Evolutionary conservation across 2,329 filamentous ascomycete species (phyloP).

Genomic region (Mariannaea sp.): DNA sequence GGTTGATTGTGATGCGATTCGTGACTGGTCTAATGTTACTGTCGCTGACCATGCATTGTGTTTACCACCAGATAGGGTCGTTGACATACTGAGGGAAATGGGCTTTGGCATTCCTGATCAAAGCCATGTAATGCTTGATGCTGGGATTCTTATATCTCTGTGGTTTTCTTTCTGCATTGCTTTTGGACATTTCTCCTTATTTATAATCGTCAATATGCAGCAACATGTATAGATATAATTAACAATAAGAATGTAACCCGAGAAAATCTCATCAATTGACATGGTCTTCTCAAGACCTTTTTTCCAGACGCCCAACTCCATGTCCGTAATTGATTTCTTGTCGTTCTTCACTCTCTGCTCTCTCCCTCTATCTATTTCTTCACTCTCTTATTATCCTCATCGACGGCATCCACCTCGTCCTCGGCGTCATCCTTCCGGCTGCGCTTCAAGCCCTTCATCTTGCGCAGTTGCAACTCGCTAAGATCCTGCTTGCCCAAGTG

Average conservation of each 20-base stretch:
- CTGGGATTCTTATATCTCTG: no score
- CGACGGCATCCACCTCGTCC: conserved; percentile 50
- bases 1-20: background rate
- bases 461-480: conserved; percentile 84
- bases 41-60: conserved; percentile 2
- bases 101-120: background rate
- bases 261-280: conserved; percentile 36
- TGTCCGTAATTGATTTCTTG: conserved; percentile 31
- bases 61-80: conserved; percentile 13
- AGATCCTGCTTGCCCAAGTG: conserved; percentile 92
- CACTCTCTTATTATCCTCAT: conserved; percentile 46
- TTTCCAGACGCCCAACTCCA: conserved; percentile 43
- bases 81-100: conserved; percentile 11
- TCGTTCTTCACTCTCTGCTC: no score
- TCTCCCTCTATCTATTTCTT: conserved; percentile 39
- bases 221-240: conserved; percentile 1
- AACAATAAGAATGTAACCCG: conserved; percentile 14
- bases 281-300: conserved; percentile 35
- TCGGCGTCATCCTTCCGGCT: conserved; percentile 64
- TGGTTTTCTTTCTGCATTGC: no score
- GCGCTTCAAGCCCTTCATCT: conserved; percentile 99
- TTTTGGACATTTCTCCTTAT: no score
- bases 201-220: background rate
- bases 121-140: no score
- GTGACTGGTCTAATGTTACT: background rate